phyloP scores from a whole-genome alignment of 179 eudicot species.

The Amaranthus tricolor region DNA sequence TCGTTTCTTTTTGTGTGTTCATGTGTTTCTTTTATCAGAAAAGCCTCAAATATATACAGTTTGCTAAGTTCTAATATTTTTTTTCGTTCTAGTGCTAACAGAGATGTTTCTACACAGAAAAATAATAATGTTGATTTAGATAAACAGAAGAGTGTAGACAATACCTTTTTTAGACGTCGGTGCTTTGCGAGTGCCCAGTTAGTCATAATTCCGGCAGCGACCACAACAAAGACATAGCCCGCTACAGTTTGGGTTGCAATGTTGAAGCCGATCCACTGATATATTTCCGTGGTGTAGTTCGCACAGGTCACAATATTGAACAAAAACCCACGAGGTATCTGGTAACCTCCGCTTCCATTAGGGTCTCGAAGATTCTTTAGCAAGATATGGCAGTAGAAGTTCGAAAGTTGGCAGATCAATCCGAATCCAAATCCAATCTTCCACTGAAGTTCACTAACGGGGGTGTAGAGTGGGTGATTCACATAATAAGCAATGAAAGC shows the following conservation, averaged over 20 bases:
- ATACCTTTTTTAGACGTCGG: conserved; percentile 82
- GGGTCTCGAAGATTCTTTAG: conserved; percentile 71
- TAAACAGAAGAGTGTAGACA: conserved; percentile 5
- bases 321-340: conserved; percentile 89
- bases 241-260: conserved; percentile 92
- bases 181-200: conserved; percentile 96
- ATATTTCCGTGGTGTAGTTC: conserved; percentile 88
- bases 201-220: conserved; percentile 83
- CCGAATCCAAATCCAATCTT: conserved; percentile 88
- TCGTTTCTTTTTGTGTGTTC: too few relatives aligned
- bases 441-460: conserved; percentile 84
- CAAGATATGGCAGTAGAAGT: conserved; percentile 91
- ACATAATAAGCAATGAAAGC: conserved; percentile 82
- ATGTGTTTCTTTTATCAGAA: too few relatives aligned
- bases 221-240: conserved; percentile 73
- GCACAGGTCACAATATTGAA: conserved; percentile 95
- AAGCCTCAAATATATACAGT: too few relatives aligned
- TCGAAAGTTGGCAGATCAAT: conserved; percentile 66
- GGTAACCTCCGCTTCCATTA: conserved; percentile 71
- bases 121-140: neutral
- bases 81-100: too few relatives aligned
- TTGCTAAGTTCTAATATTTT: too few relatives aligned
- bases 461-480: conserved; percentile 92
- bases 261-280: conserved; percentile 97
- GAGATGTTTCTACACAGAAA: too few relatives aligned